These are phyloP conservation scores for Mortierella sp. DNA, from an alignment of 371 early-diverging fungal species.

Conservation along the genomic window DNA sequence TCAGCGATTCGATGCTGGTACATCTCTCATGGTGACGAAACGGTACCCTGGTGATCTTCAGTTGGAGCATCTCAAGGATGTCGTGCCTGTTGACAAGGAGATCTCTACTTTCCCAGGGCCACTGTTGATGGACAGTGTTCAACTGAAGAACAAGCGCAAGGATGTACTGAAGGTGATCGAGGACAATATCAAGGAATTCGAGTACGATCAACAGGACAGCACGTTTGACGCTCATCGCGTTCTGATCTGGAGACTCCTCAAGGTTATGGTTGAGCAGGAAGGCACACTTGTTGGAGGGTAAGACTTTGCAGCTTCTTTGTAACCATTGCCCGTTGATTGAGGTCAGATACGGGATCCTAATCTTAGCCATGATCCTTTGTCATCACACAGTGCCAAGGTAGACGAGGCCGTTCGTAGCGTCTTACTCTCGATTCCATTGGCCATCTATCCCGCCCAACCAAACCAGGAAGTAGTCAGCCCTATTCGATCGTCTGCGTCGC, in stretches of 20 bases:
- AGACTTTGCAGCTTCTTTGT: slow-evolving; percentile 13
- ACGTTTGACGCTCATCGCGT: slow-evolving; percentile 46
- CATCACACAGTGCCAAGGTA: slow-evolving; percentile 58
- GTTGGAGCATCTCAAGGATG: slow-evolving; percentile 60
- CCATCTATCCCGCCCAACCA: slow-evolving; percentile 21
- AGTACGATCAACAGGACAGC: slow-evolving; percentile 35
- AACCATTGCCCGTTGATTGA: background rate
- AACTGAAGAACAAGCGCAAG: slow-evolving; percentile 74
- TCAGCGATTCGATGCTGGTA: slow-evolving; percentile 66
- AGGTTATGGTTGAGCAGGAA: slow-evolving; percentile 71
- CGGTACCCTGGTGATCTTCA: slow-evolving; percentile 65
- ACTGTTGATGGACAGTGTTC: slow-evolving; percentile 64
- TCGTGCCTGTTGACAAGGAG: slow-evolving; percentile 34
- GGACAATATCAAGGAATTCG: slow-evolving; percentile 57
- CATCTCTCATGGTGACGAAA: slow-evolving; percentile 63
- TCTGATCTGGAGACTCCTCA: slow-evolving; percentile 73
- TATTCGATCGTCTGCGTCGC: slow-evolving; percentile 13
- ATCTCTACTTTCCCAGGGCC: slow-evolving; percentile 66
- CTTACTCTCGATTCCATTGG: slow-evolving; percentile 53
- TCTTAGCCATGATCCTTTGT: background rate
- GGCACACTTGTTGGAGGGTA: slow-evolving; percentile 75
- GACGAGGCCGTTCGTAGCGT: slow-evolving; percentile 65
- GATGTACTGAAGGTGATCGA: slow-evolving; percentile 67
- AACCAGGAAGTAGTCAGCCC: slow-evolving; percentile 38
- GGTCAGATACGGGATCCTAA: background rate